Evolutionary conservation across 73 alveolate genomes (phyloP).

Genomic region (Paraurostyla sp.): DNA sequence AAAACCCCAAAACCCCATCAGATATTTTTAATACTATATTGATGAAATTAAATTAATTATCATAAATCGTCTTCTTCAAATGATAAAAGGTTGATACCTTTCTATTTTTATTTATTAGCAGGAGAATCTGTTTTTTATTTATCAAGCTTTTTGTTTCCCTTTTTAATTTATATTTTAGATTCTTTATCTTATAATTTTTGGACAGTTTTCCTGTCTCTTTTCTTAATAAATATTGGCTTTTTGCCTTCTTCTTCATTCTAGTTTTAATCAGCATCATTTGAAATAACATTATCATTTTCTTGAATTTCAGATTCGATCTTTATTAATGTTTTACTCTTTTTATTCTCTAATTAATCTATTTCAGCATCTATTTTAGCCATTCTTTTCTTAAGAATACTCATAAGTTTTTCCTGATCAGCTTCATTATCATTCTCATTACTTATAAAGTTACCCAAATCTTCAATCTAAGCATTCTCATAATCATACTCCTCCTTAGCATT

Average conservation of each 20-base stretch:
- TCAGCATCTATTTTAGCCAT: conserved; percentile 2
- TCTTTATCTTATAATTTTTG: neutral
- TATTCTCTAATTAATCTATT: neutral
- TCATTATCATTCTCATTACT: neutral
- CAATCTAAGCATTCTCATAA: conserved; percentile 54
- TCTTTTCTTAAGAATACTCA: conserved; percentile 24
- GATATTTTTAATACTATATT: too few species aligned
- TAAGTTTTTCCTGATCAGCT: neutral
- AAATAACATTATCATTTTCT: neutral
- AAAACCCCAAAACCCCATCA: neutral
- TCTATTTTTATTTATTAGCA: neutral
- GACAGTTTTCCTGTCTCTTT: conserved; percentile 48
- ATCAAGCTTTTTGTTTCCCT: neutral
- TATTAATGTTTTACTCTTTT: neutral
- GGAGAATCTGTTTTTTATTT: neutral
- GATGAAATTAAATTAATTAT: too few species aligned
- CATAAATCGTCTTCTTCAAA: neutral
- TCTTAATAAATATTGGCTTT: conserved; percentile 19
- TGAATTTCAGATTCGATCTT: neutral
- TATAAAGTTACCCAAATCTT: conserved; percentile 35
- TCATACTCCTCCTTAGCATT: conserved; percentile 48
- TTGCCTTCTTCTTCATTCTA: neutral
- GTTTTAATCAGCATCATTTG: neutral
- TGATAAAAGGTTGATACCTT: neutral
- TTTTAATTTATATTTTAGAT: too few species aligned